Conservation (phyloP, 2,329 filamentous ascomycete genomes). For the Phyllosticta paracitricarpa region DNA sequence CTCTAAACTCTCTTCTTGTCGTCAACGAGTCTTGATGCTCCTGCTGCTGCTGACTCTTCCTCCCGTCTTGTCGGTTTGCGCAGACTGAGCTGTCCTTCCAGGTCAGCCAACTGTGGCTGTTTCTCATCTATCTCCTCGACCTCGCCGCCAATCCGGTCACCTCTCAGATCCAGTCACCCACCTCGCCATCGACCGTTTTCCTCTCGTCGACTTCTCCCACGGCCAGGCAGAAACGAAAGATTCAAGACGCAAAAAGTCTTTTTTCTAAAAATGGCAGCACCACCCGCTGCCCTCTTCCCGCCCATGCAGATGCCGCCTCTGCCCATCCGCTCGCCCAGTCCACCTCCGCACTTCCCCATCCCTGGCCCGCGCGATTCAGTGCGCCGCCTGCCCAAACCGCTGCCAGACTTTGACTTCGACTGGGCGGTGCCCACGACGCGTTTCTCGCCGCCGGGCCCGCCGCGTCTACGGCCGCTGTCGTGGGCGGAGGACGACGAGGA, state of each 20-base stretch:
- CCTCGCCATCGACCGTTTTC: neutral
- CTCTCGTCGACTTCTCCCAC: neutral
- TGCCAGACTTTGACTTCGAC: neutral
- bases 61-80: neutral
- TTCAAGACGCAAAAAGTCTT: neutral
- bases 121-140: neutral
- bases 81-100: neutral
- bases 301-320: neutral
- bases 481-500: neutral
- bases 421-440: neutral
- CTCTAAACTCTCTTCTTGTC: neutral
- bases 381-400: slow-evolving; percentile 3
- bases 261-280: neutral
- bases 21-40: neutral
- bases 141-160: neutral
- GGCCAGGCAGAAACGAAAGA: neutral
- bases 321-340: slow-evolving; percentile 3
- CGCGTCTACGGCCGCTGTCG: neutral
- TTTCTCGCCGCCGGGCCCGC: neutral
- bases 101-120: neutral
- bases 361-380: slow-evolving; percentile 1
- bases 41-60: neutral
- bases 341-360: slow-evolving; percentile 6
- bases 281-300: neutral
- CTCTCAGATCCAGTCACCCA: neutral